Conservation (phyloP, 2,329 filamentous ascomycete genomes). For the Penicillium oxalicum region DNA sequence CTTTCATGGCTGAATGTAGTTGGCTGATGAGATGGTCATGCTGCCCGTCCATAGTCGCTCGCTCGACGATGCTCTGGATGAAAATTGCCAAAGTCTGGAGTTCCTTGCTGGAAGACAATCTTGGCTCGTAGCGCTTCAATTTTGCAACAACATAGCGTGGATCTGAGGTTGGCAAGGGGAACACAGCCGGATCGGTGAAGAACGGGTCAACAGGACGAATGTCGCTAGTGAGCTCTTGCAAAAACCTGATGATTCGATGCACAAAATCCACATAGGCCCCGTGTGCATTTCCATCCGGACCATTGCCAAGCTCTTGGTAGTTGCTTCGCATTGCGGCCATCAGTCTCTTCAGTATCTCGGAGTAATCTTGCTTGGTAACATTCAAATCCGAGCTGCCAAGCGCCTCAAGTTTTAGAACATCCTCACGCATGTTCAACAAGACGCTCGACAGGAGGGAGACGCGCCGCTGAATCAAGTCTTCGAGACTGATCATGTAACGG, state of each 20-base stretch:
- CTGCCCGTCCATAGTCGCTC: conserved; percentile 53
- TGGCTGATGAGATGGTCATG: conserved; percentile 53
- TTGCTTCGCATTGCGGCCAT: conserved; percentile 58
- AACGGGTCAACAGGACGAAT: conserved; percentile 53
- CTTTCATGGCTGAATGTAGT: conserved; percentile 46
- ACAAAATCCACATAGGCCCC: conserved; percentile 58
- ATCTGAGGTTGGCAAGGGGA: conserved; percentile 55
- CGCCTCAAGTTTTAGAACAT: conserved; percentile 37
- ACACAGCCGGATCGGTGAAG: conserved; percentile 55
- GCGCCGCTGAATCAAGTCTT: conserved; percentile 51
- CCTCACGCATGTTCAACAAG: conserved; percentile 54
- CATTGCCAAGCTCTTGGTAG: conserved; percentile 49
- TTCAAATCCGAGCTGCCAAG: conserved; percentile 31
- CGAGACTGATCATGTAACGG: conserved; percentile 44
- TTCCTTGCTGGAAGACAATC: conserved; percentile 44
- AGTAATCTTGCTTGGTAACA: conserved; percentile 41
- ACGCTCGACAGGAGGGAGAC: conserved; percentile 51
- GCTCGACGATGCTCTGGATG: conserved; percentile 54
- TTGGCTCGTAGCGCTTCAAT: conserved; percentile 54
- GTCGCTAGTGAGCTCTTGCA: conserved; percentile 55
- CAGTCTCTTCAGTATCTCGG: conserved; percentile 47
- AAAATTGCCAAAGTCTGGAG: conserved; percentile 54
- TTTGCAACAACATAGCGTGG: conserved; percentile 58
- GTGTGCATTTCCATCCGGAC: conserved; percentile 27
- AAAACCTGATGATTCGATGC: conserved; percentile 52